Base-by-base conservation (phyloP, 106 monocot species). In the Allium sativum region DNA sequence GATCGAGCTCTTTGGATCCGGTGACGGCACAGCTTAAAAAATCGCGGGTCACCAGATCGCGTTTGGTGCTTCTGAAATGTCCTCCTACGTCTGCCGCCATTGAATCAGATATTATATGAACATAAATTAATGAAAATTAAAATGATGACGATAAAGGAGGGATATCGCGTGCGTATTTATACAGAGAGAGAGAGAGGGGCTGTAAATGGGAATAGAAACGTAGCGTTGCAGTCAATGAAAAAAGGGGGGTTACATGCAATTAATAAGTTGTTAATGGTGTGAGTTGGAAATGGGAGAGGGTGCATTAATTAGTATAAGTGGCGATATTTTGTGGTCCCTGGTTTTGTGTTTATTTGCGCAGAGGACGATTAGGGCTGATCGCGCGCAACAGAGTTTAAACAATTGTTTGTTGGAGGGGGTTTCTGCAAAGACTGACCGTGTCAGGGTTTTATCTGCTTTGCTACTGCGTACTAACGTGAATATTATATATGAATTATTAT, bases 31-130 rank as follows among this genome's bases (percentile, higher is more conserved):
- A 52, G 19, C 71, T 67, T 46, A 78, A 74, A 44, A 79, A 59
- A 43, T 79, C 73, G 12, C 69, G 65, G 5, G 73, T 74, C 14
- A 65, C 59, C 3, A 66, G 55, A 8, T 61, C 70, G 21, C 68
- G 40, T 18, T 63, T 55, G 50, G 62, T 48, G 19, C 66, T 61
- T 19, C 72, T 22, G 9, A 67, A 9, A 50, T 64, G 68, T 42
- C 67, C 45, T 42, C 55, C 70, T 42, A 81, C 81, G 40, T 68
- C 81, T 0, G 69, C 72, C 21, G 76, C 69, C 81, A 81, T 81
- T 43, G 52, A 58, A 58, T 40, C 0, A 12, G 10, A 4, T 41
- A 61, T 16, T 55, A 9, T 21, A 20, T 21, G 7, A 10, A 12
- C 20, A 20, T 1, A 17, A 18, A 1, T 54, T 54, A 54, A 50